Conservation (phyloP, 2,329 filamentous ascomycete genomes). For the Nakataea oryzae region DNA sequence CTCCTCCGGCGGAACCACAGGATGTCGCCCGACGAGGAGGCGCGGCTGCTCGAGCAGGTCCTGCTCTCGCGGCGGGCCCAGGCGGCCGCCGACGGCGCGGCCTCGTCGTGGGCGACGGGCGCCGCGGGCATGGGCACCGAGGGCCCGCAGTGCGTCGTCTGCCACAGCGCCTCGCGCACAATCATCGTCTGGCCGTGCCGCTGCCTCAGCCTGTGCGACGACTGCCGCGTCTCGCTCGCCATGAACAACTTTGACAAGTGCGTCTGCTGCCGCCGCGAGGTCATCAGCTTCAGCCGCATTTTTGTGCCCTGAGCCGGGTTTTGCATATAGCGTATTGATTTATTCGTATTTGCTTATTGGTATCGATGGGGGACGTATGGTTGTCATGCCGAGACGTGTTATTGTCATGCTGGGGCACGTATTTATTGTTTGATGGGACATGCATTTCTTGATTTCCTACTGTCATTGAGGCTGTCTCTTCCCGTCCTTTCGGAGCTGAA, state of each 20-base stretch:
- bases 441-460: too few relatives aligned
- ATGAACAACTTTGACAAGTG: conserved; percentile 98
- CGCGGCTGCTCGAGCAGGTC: conserved; percentile 49
- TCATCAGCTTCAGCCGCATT: conserved; percentile 80
- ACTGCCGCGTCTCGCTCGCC: conserved; percentile 84
- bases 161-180: conserved; percentile 73
- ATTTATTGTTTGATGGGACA: too few relatives aligned
- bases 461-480: too few relatives aligned
- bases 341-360: neutral
- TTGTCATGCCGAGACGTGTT: too few relatives aligned
- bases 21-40: conserved; percentile 47
- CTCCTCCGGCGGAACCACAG: conserved; percentile 19
- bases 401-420: too few relatives aligned
- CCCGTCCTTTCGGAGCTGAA: too few relatives aligned
- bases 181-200: conserved; percentile 96
- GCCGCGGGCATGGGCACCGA: conserved; percentile 60
- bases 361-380: too few relatives aligned
- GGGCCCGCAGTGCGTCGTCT: conserved; percentile 84
- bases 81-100: conserved; percentile 6
- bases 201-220: conserved; percentile 88
- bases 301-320: conserved; percentile 59
- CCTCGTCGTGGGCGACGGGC: conserved; percentile 53
- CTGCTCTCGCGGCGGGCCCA: conserved; percentile 38
- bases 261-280: conserved; percentile 83
- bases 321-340: neutral